Evolutionary conservation across 2,329 filamentous ascomycete genomes (phyloP).

Genomic region (Pseudovirgaria hyperparasitica): DNA sequence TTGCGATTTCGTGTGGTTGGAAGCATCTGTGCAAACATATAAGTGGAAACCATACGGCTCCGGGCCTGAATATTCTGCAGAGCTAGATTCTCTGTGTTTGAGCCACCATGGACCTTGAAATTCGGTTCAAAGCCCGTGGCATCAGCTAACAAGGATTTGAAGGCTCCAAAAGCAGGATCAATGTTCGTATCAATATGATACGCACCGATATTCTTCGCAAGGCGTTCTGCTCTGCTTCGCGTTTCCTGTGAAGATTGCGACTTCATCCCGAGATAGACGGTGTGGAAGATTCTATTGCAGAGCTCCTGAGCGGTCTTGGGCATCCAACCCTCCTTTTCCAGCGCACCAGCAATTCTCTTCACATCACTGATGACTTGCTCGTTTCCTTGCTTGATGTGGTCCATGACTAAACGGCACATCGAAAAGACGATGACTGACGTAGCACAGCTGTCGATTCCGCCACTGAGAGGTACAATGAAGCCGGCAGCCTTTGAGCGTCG

Average conservation of each 20-base stretch:
- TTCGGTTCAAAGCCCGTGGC: conserved; percentile 47
- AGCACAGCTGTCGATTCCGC: conserved; percentile 49
- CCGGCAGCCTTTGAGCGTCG: conserved; percentile 39
- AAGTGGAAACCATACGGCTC: conserved; percentile 51
- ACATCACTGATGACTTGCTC: conserved; percentile 43
- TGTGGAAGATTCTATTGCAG: conserved; percentile 43
- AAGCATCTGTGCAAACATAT: conserved; percentile 51
- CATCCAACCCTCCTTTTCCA: conserved; percentile 33
- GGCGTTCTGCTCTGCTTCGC: conserved; percentile 47
- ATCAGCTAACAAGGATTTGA: conserved; percentile 45
- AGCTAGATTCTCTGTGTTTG: conserved; percentile 47
- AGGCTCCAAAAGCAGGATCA: conserved; percentile 50
- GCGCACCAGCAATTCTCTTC: conserved; percentile 37
- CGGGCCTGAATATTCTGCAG: conserved; percentile 58
- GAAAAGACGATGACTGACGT: conserved; percentile 37
- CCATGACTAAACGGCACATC: conserved; percentile 45
- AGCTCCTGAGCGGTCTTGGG: conserved; percentile 48
- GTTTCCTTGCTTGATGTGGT: conserved; percentile 38
- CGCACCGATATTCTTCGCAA: conserved; percentile 50
- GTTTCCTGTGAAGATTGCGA: conserved; percentile 55
- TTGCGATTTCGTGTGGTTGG: conserved; percentile 44
- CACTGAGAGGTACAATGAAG: conserved; percentile 44
- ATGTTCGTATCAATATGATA: conserved; percentile 67
- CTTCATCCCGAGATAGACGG: conserved; percentile 55
- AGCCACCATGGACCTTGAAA: conserved; percentile 54